Conservation (phyloP, 345 rosid species). For the Viola odorata region DNA sequence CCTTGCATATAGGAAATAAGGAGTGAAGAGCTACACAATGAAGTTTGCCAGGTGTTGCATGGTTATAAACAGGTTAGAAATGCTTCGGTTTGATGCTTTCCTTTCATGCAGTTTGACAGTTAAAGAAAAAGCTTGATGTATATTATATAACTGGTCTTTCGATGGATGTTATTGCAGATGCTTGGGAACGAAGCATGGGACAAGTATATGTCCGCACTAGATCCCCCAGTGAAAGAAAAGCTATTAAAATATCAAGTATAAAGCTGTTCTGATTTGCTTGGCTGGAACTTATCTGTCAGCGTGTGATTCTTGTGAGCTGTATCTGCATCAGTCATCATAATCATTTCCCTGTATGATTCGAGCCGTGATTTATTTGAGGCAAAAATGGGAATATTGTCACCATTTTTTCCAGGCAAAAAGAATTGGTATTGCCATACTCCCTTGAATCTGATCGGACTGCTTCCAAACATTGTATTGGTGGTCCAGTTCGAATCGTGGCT, state of each 20-base stretch:
- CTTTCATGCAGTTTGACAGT: too few species aligned
- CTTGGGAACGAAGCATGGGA: constrained; percentile 84
- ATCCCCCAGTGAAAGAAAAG: constrained; percentile 79
- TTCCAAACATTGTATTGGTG: not conserved
- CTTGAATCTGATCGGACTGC: constrained; percentile 23
- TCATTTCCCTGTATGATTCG: constrained; percentile 14
- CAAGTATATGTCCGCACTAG: constrained; percentile 76
- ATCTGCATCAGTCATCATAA: constrained; percentile 13
- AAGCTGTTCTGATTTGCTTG: constrained; percentile 1
- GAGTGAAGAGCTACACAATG: constrained; percentile 74
- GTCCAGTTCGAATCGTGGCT: constrained; percentile 9
- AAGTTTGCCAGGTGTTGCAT: constrained; percentile 83
- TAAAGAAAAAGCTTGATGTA: too few species aligned
- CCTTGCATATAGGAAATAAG: constrained; percentile 57
- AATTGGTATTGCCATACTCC: constrained; percentile 10
- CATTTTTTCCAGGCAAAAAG: constrained; percentile 20
- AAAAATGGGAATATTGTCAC: constrained; percentile 20
- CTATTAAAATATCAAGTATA: constrained; percentile 75
- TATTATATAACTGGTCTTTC: not conserved
- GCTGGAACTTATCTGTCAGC: constrained; percentile 6
- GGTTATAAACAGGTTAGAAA: constrained; percentile 80
- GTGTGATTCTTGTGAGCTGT: constrained; percentile 13
- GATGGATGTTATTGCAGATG: constrained; percentile 49
- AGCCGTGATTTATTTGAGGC: constrained; percentile 17
- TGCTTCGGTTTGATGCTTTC: not conserved